These are phyloP conservation scores for Populus simonii DNA, from an alignment of 345 rosid species.

Conservation along the genomic window DNA sequence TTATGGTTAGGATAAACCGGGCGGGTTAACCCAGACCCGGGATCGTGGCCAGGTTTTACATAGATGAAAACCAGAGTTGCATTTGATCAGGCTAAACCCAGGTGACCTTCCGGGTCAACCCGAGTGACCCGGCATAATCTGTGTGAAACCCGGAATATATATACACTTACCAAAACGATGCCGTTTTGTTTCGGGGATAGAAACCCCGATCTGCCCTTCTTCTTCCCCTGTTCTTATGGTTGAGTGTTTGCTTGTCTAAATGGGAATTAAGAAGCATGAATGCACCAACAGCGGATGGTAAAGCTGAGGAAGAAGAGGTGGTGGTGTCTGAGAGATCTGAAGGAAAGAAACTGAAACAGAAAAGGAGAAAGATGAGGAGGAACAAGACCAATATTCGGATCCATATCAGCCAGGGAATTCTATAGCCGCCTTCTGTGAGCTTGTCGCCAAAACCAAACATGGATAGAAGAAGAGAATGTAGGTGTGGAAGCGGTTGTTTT, in stretches of 20 bases:
- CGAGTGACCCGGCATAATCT: too few species aligned
- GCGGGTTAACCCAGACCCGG: too few species aligned
- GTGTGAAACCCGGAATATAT: too few species aligned
- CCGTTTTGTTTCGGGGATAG: too few species aligned
- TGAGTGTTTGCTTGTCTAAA: neutral
- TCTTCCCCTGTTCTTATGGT: neutral
- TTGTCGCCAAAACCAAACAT: slow-evolving; percentile 59
- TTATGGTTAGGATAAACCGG: too few species aligned
- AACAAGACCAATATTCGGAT: slow-evolving; percentile 62
- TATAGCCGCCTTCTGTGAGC: slow-evolving; percentile 43
- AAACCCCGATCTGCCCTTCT: too few species aligned
- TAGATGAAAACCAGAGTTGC: too few species aligned
- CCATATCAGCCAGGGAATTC: slow-evolving; percentile 79
- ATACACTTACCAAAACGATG: too few species aligned
- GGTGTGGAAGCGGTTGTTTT: neutral
- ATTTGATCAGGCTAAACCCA: too few species aligned
- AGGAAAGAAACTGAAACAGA: slow-evolving; percentile 34
- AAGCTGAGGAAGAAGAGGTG: slow-evolving; percentile 25
- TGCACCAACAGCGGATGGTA: neutral
- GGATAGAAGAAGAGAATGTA: neutral
- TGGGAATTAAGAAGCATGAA: neutral
- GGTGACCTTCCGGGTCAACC: too few species aligned
- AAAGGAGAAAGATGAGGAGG: slow-evolving; percentile 70
- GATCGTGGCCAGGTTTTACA: too few species aligned
- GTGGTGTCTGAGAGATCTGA: slow-evolving; percentile 24